Evolutionary conservation across 2,329 filamentous ascomycete genomes (phyloP), one percentile per base, ranked within the genome.

Genomic region (Claviceps sp.): DNA sequence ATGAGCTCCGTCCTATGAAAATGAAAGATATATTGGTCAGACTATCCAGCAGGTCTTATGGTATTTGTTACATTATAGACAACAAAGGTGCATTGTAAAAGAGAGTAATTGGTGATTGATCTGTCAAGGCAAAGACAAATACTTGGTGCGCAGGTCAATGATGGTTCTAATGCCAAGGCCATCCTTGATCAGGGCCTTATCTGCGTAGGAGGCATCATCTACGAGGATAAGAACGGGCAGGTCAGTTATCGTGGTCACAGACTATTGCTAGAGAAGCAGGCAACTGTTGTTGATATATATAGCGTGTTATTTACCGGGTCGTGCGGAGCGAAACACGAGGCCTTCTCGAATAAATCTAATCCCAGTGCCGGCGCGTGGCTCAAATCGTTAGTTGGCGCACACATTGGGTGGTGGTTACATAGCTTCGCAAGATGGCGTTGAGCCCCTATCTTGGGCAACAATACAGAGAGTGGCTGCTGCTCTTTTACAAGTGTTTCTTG

Each of bases 71-170:
- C 8, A 34, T 11, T 34, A 11, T 34, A 34, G 30, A 34, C 30
- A 34, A 34, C 30, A 34, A 34, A 34, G 4, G 30, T 34, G 9
- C 30, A 4, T 34, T 34, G 30, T 4, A 34, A 34, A 11, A 11
- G n/a, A 14, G 16, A 9, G 24, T 34, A 14, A 22, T 13, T 18
- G 18, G 40, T 18, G 18, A 20, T 16, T 16, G 11, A 5, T 16
- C 20, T 22, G 14, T 20, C 9, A 24, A 24, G 24, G 42, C 22
- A 43, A 43, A 43, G 7, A 46, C 13, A 30, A 20, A 20, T 74
- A 87, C 81, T 84, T 81, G 55, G 88, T 87, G 52, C 89, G 79
- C 11, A 95, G 71, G 69, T 95, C 89, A 54, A 95, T 77, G 42
- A 95, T 78, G 2, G 82, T 87, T 57, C 75, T 78, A 56, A 95